A percentile compares a stretch with the other conserved stretches of the same genome.
These are phyloP conservation scores for Epichloe sibirici DNA, from an alignment of 2,329 filamentous ascomycete genomes.

Conservation along the genomic window DNA sequence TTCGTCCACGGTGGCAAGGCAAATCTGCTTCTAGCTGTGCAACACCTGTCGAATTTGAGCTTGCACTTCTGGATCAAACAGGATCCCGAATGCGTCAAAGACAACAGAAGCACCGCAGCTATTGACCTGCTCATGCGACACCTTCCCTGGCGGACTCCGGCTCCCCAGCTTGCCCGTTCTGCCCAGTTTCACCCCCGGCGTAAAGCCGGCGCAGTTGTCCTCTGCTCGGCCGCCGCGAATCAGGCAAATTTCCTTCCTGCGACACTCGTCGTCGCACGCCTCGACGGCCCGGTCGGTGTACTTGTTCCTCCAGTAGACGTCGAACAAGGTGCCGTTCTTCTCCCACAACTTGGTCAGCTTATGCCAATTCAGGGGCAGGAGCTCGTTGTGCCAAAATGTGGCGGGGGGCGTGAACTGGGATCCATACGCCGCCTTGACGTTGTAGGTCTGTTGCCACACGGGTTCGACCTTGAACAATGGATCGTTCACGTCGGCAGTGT, in stretches of 20 bases:
- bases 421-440: background rate
- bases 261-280: constrained; percentile 29
- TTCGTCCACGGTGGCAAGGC: too few species aligned
- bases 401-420: background rate
- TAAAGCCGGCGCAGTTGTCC: constrained; percentile 32
- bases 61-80: background rate
- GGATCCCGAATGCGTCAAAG: background rate
- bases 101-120: background rate
- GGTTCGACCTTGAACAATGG: background rate
- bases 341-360: background rate
- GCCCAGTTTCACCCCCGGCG: background rate
- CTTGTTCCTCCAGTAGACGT: background rate
- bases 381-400: background rate
- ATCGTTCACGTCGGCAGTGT: background rate
- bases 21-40: too few species aligned
- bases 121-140: background rate
- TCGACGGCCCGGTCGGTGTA: constrained; percentile 25
- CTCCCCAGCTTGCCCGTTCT: background rate
- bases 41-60: background rate
- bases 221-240: constrained; percentile 38
- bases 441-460: background rate
- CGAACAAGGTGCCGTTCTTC: background rate
- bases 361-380: background rate
- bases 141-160: background rate
- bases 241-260: constrained; percentile 34